These are phyloP conservation scores for Metarhizium album DNA, from an alignment of 2,329 filamentous ascomycete genomes.

Conservation along the genomic window DNA sequence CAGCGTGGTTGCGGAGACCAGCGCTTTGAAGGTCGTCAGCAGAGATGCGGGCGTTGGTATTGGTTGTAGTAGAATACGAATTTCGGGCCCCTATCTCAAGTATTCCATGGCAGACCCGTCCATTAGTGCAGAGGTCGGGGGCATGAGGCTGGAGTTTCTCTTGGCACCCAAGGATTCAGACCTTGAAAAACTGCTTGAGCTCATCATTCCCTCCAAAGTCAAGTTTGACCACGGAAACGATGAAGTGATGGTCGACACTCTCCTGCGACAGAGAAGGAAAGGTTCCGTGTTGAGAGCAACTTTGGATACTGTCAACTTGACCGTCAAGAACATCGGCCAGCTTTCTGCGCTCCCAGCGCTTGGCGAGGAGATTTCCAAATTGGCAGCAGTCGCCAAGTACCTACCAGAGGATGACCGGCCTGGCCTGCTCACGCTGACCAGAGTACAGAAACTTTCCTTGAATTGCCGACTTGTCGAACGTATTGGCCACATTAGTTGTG, in stretches of 20 bases:
- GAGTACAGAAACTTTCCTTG: slow-evolving; percentile 52
- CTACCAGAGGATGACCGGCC: slow-evolving; percentile 91
- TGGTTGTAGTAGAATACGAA: slow-evolving; percentile 62
- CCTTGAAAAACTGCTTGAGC: slow-evolving; percentile 66
- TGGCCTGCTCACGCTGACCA: slow-evolving; percentile 65
- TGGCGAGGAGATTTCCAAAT: slow-evolving; percentile 65
- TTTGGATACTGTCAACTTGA: slow-evolving; percentile 52
- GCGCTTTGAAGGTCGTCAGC: slow-evolving; percentile 69
- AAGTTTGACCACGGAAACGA: slow-evolving; percentile 79
- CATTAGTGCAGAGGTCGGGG: slow-evolving; percentile 50
- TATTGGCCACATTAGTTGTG: slow-evolving; percentile 53
- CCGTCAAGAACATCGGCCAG: slow-evolving; percentile 52
- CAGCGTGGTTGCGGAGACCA: slow-evolving; percentile 63
- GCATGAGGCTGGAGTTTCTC: slow-evolving; percentile 63
- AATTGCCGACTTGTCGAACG: slow-evolving; percentile 54
- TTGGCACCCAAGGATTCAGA: slow-evolving; percentile 66
- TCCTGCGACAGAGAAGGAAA: slow-evolving; percentile 76
- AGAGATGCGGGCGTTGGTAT: slow-evolving; percentile 62
- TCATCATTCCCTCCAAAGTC: slow-evolving; percentile 86
- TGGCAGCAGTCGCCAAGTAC: slow-evolving; percentile 87
- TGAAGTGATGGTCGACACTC: slow-evolving; percentile 88
- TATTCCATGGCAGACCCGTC: slow-evolving; percentile 45
- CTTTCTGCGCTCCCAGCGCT: slow-evolving; percentile 60
- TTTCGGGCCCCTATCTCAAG: slow-evolving; percentile 59
- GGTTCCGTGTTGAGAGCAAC: slow-evolving; percentile 69